Evolutionary conservation across 768 basidiomycete species (phyloP).

Genomic region (Boletus sp.): DNA sequence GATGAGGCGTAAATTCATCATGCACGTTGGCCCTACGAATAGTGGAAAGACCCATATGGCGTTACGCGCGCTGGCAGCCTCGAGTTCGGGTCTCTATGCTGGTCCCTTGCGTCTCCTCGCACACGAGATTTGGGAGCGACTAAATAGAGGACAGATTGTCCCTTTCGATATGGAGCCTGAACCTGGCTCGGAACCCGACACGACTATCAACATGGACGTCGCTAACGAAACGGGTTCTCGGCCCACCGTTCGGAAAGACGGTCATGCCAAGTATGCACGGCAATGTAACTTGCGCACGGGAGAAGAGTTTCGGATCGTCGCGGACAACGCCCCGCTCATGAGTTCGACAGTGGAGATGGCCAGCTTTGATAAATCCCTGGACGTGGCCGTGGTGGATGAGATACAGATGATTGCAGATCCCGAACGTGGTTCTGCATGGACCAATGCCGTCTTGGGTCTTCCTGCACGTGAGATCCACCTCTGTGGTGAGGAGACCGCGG

Average conservation of each 20-base stretch:
- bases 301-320: slow-evolving; percentile 79
- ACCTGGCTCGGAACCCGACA: slow-evolving; percentile 37
- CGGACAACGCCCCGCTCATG: slow-evolving; percentile 50
- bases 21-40: slow-evolving; percentile 98
- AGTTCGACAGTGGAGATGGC: slow-evolving; percentile 97
- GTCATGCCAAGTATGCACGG: slow-evolving; percentile 52
- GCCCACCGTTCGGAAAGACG: slow-evolving; percentile 33
- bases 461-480: slow-evolving; percentile 84
- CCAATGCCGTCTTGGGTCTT: slow-evolving; percentile 71
- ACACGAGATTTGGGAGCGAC: slow-evolving; percentile 88
- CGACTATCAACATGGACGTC: slow-evolving; percentile 34
- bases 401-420: slow-evolving; percentile 92
- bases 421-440: slow-evolving; percentile 81
- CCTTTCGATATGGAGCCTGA: slow-evolving; percentile 60
- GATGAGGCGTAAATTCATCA: slow-evolving; percentile 73
- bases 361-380: slow-evolving; percentile 38
- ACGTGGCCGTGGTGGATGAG: slow-evolving; percentile 94
- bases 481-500: slow-evolving; percentile 92
- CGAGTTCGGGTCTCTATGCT: slow-evolving; percentile 75
- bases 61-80: slow-evolving; percentile 79
- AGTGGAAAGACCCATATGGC: slow-evolving; percentile 97
- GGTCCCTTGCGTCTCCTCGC: slow-evolving; percentile 92
- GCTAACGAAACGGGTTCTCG: slow-evolving; percentile 19
- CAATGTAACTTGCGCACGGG: slow-evolving; percentile 88
- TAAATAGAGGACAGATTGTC: slow-evolving; percentile 87